Conservation (phyloP, 306 rosid genomes). For the Fagus crenata region DNA sequence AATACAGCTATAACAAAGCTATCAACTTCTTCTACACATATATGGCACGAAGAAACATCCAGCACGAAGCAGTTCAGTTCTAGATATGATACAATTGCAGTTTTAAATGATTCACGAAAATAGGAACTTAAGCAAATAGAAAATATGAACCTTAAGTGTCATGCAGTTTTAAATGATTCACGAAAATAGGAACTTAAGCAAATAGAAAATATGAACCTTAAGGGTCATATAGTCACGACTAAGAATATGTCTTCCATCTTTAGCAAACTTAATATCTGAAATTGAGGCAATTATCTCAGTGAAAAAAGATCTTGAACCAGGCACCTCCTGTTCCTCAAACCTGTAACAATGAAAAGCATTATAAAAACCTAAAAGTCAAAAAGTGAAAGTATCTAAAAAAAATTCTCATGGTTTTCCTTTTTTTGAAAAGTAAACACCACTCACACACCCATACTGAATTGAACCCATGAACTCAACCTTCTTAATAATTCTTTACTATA, state of each 20-base stretch:
- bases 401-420: not conserved
- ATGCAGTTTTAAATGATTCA: constrained; percentile 52
- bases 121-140: not conserved
- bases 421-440: not conserved
- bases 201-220: constrained; percentile 51
- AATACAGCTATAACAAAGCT: constrained; percentile 4
- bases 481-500: not conserved
- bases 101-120: constrained; percentile 22
- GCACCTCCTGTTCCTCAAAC: constrained; percentile 96
- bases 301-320: constrained; percentile 91
- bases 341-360: constrained; percentile 43
- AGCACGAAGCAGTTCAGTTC: not conserved
- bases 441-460: not conserved
- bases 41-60: not conserved
- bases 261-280: constrained; percentile 92
- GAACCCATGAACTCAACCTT: not conserved
- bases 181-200: not conserved
- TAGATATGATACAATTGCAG: constrained; percentile 26
- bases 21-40: not conserved
- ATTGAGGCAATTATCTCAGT: constrained; percentile 98
- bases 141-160: constrained; percentile 79
- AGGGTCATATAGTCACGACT: constrained; percentile 99
- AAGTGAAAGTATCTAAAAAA: not conserved
- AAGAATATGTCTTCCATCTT: constrained; percentile 88
- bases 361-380: not conserved